These are phyloP conservation scores for Triglochin maritima DNA, from an alignment of 106 monocot genomes.

Conservation along the genomic window DNA sequence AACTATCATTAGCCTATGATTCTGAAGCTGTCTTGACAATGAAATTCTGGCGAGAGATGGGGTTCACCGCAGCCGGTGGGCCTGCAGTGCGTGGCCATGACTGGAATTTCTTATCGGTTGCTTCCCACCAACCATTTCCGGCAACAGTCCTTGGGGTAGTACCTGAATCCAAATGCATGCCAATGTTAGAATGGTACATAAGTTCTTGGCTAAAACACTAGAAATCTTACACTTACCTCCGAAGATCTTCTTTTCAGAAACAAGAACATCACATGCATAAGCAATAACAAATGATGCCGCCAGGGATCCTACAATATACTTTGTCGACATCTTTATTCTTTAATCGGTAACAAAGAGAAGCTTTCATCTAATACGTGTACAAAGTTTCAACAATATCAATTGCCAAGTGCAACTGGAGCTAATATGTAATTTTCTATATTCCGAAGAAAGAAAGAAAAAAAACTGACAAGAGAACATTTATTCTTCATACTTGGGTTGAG, in stretches of 20 bases:
- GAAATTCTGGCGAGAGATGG: constrained; percentile 82
- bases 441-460: too few species aligned
- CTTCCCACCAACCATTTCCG: constrained; percentile 65
- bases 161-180: constrained; percentile 4
- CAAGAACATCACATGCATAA: constrained; percentile 16
- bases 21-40: constrained; percentile 39
- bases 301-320: constrained; percentile 13
- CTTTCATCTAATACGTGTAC: too few species aligned
- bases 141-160: constrained; percentile 52
- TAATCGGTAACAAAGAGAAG: too few species aligned
- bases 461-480: too few species aligned
- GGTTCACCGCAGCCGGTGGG: constrained; percentile 81
- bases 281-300: constrained; percentile 16
- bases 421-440: too few species aligned
- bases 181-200: background rate
- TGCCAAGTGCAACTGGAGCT: too few species aligned
- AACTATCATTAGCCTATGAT: background rate
- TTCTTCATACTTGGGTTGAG: too few species aligned
- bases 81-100: constrained; percentile 91
- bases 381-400: too few species aligned
- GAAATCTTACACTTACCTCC: constrained; percentile 22
- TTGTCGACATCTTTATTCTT: constrained; percentile 6
- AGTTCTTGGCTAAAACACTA: background rate
- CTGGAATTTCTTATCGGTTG: constrained; percentile 72
- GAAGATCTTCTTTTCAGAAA: constrained; percentile 40